These are phyloP conservation scores for Mycena kentingensis DNA, from an alignment of 768 basidiomycete species.

Conservation along the genomic window DNA sequence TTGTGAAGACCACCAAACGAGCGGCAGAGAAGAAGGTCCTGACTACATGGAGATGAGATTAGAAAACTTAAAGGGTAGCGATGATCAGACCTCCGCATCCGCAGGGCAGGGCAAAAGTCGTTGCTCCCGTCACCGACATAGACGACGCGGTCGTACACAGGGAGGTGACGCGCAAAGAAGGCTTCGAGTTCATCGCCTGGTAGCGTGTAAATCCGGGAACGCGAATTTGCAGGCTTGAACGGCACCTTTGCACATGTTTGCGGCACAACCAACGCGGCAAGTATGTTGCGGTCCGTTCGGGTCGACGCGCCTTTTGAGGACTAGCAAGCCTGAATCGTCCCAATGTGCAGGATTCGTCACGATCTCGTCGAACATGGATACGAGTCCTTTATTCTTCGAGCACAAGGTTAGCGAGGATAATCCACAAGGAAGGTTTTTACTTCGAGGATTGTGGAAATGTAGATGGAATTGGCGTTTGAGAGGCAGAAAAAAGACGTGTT, in stretches of 20 bases:
- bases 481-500: conserved; percentile 86
- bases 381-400: conserved; percentile 72
- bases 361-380: conserved; percentile 75
- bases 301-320: conserved; percentile 74
- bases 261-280: conserved; percentile 86
- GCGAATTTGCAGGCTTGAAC: neutral
- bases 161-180: conserved; percentile 64
- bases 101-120: conserved; percentile 91
- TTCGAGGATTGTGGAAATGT: conserved; percentile 87
- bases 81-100: conserved; percentile 63
- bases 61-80: neutral
- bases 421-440: conserved; percentile 40
- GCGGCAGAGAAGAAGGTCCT: conserved; percentile 84
- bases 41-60: conserved; percentile 43
- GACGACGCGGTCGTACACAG: conserved; percentile 72
- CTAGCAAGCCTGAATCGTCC: conserved; percentile 67
- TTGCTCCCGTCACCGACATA: conserved; percentile 96
- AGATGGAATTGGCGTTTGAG: conserved; percentile 92
- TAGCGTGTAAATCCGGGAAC: neutral
- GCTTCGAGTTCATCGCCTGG: conserved; percentile 90
- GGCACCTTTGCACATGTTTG: conserved; percentile 97
- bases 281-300: conserved; percentile 77
- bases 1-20: conserved; percentile 75
- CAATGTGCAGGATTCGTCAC: conserved; percentile 93
- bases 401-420: neutral